These are phyloP conservation scores for Chlamydomonas sp. DNA, from an alignment of 139 green algal species.

Conservation along the genomic window DNA sequence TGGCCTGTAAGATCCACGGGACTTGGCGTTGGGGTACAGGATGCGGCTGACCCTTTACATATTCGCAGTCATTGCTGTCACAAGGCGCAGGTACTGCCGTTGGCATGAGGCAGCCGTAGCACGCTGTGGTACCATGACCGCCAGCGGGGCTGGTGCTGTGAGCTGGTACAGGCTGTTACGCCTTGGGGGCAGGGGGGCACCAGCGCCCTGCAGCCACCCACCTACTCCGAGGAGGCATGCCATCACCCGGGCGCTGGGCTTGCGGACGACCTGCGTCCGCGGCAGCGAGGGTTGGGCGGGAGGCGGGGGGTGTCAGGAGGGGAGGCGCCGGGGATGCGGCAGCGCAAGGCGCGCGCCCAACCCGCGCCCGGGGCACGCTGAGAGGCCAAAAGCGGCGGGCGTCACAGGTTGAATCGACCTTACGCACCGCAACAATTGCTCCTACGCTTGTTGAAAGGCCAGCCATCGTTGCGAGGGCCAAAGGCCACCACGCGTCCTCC, in stretches of 20 bases:
- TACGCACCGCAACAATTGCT: conserved; percentile 67
- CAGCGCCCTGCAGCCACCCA: conserved; percentile 44
- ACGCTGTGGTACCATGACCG: too few species aligned
- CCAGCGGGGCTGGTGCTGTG: too few species aligned
- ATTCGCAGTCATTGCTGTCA: too few species aligned
- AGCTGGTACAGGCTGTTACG: too few species aligned
- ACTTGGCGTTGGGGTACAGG: too few species aligned
- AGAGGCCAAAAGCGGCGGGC: not conserved
- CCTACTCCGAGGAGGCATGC: conserved; percentile 78
- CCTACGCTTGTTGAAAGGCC: conserved; percentile 76
- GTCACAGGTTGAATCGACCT: not conserved
- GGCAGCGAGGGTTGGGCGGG: not conserved
- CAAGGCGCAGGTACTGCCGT: too few species aligned
- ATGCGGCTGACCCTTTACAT: too few species aligned
- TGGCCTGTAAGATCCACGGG: too few species aligned
- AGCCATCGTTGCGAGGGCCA: conserved; percentile 58
- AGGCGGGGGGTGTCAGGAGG: not conserved
- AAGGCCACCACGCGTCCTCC: conserved; percentile 38
- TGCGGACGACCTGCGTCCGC: conserved; percentile 49
- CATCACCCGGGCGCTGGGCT: conserved; percentile 70
- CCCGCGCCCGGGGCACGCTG: not conserved
- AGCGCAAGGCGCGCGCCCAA: not conserved
- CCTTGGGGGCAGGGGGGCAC: not conserved
- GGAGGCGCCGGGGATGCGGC: not conserved
- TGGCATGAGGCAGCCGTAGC: too few species aligned